phyloP scores from a whole-genome alignment of 1,284 basidiomycete genomes.

The Trametes hirsuta region DNA sequence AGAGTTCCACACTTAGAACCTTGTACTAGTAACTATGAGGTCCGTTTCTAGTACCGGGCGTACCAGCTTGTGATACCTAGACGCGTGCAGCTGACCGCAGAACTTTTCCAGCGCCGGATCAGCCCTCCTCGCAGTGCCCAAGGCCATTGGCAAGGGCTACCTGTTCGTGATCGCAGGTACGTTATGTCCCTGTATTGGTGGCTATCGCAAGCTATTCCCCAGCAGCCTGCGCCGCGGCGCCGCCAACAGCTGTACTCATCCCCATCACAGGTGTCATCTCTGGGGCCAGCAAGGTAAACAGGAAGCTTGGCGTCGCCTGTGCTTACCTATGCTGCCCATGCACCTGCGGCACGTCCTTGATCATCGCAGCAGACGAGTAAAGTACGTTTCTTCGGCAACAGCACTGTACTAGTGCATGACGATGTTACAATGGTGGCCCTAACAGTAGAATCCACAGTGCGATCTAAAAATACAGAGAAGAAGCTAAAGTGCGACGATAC shows the following conservation, averaged over 20 bases:
- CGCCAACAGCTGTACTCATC: not conserved
- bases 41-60: no score
- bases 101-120: not conserved
- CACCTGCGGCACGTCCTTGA: slow-evolving; percentile 7
- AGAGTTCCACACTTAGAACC: no score
- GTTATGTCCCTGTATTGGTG: not conserved
- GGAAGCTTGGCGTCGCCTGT: slow-evolving; percentile 4
- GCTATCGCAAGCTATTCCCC: no score
- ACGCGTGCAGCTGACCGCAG: no score
- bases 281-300: slow-evolving; percentile 11
- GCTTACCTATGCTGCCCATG: slow-evolving; percentile 8
- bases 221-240: not conserved
- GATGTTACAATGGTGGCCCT: not conserved
- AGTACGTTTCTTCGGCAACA: not conserved
- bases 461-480: no score
- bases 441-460: no score
- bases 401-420: not conserved
- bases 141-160: slow-evolving; percentile 12
- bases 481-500: no score
- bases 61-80: no score
- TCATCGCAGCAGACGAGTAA: slow-evolving; percentile 7
- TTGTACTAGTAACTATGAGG: no score
- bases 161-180: slow-evolving; percentile 9
- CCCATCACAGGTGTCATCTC: not conserved
- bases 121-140: slow-evolving; percentile 3